These are phyloP conservation scores for Gyrodon lividus DNA, from an alignment of 768 basidiomycete species.

Conservation along the genomic window DNA sequence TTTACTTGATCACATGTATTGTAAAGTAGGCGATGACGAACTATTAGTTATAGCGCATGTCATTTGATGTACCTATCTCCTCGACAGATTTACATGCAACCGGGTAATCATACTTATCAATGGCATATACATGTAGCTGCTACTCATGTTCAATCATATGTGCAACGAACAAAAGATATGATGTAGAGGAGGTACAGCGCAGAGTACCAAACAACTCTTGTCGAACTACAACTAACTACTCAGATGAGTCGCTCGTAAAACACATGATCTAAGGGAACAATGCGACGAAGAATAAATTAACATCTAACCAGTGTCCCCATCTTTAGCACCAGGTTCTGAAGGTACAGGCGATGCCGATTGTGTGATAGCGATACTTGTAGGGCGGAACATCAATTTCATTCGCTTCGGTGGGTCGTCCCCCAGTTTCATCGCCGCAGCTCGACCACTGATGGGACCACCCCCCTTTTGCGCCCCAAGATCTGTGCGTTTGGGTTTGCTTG, in stretches of 20 bases:
- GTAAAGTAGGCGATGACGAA: no score
- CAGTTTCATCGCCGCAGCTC: conserved; percentile 27
- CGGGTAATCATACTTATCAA: no score
- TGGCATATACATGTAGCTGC: no score
- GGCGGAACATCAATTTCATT: conserved; percentile 70
- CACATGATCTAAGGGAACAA: background rate
- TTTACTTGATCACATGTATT: no score
- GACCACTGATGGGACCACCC: conserved; percentile 21
- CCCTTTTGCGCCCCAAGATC: conserved; percentile 51
- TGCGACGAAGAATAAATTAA: background rate
- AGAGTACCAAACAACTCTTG: no score
- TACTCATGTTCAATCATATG: background rate
- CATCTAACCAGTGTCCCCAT: conserved; percentile 68
- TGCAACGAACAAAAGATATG: conserved; percentile 5
- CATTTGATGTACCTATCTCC: no score
- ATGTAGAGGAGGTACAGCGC: conserved; percentile 5
- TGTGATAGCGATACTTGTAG: conserved; percentile 25
- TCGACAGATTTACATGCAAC: no score
- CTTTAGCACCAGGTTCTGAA: conserved; percentile 67
- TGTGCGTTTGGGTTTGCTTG: conserved; percentile 54
- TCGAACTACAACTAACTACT: background rate
- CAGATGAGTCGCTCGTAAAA: background rate
- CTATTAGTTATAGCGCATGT: no score
- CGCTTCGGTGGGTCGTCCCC: conserved; percentile 57
- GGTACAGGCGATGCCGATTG: conserved; percentile 41